These are phyloP conservation scores for Hagleromyces aurorensis DNA, from an alignment of 805 yeast genomes.

Conservation along the genomic window DNA sequence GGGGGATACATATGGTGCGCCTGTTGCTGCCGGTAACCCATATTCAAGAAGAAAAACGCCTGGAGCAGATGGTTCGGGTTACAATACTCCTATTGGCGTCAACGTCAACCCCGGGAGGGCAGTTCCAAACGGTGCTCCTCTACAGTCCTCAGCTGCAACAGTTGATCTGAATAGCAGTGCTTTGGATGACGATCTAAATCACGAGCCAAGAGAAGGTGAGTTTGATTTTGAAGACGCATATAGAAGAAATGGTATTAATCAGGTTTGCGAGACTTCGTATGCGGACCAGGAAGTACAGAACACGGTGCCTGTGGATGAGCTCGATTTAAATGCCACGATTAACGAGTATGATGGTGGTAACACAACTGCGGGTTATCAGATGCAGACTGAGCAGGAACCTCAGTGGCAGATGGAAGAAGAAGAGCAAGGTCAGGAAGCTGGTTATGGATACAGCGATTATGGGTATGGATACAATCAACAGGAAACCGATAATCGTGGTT, in stretches of 20 bases:
- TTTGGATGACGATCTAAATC: constrained; percentile 7
- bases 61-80: neutral
- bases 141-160: constrained; percentile 6
- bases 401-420: constrained; percentile 24
- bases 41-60: constrained; percentile 6
- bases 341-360: constrained; percentile 16
- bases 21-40: too few species aligned
- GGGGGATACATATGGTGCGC: neutral
- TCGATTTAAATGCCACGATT: constrained; percentile 25
- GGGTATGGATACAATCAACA: constrained; percentile 62
- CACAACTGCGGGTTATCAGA: constrained; percentile 8
- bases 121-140: constrained; percentile 5
- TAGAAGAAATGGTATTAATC: too few species aligned
- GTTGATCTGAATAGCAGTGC: constrained; percentile 7
- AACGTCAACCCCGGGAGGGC: constrained; percentile 4
- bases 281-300: constrained; percentile 6
- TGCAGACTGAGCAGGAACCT: constrained; percentile 15
- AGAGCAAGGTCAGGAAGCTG: constrained; percentile 36
- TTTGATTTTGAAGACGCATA: constrained; percentile 21
- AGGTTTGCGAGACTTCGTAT: constrained; percentile 2
- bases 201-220: constrained; percentile 10
- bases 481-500: constrained; percentile 27
- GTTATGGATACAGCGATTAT: constrained; percentile 71
- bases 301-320: constrained; percentile 25
- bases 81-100: constrained; percentile 2